Percentiles rank a stretch among this genome's conserved stretches.
Conservation (phyloP, 169 alveolate genomes). For the Plasmodium gallinaceum region DNA sequence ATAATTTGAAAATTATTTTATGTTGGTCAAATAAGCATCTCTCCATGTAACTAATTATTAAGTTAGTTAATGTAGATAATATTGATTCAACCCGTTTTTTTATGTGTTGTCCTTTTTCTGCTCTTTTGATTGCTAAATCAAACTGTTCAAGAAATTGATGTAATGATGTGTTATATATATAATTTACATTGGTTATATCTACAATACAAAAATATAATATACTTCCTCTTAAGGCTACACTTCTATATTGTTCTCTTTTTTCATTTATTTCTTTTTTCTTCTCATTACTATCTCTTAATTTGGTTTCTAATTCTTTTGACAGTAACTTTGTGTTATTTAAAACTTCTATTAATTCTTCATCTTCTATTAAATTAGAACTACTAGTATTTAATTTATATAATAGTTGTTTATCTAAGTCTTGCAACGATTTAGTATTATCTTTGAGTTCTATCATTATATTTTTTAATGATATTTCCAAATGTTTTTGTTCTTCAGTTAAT, state of each 20-base stretch:
- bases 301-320: constrained; percentile 93
- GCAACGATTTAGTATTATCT: constrained; percentile 94
- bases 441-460: constrained; percentile 93
- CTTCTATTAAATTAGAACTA: constrained; percentile 95
- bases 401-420: constrained; percentile 92
- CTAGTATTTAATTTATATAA: constrained; percentile 94
- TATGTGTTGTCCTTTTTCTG: constrained; percentile 94
- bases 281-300: constrained; percentile 88
- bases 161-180: constrained; percentile 97
- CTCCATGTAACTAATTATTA: constrained; percentile 94
- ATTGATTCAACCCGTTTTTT: constrained; percentile 92
- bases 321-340: constrained; percentile 93
- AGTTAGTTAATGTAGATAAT: constrained; percentile 32
- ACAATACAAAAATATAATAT: constrained; percentile 94
- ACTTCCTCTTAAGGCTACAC: constrained; percentile 97
- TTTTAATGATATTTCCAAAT: constrained; percentile 94
- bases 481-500: constrained; percentile 94
- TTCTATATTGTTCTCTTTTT: constrained; percentile 96
- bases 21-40: constrained; percentile 97
- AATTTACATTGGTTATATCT: constrained; percentile 94
- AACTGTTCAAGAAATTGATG: constrained; percentile 96
- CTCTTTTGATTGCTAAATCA: constrained; percentile 92
- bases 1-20: constrained; percentile 94
- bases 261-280: constrained; percentile 93
- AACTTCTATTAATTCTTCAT: constrained; percentile 95